Percentiles rank a stretch among this genome's conserved stretches.
phyloP scores from a whole-genome alignment of 2,329 filamentous ascomycete genomes.

The Diplodia sapinea region DNA sequence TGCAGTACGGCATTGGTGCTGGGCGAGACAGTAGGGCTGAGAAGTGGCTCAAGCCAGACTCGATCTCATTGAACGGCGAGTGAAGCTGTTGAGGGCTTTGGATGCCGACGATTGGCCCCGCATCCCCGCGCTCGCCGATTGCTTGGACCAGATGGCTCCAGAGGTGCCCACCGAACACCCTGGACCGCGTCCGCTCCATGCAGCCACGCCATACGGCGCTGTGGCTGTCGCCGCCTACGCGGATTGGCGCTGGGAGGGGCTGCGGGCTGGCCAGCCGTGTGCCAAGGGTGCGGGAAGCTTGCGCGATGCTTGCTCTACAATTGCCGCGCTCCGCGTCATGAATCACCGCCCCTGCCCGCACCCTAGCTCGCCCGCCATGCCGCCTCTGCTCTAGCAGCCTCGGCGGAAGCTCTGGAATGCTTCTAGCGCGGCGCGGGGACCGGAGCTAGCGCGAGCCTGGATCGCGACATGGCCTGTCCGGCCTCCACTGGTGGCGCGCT shows the following conservation, averaged over 20 bases:
- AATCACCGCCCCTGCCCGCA: neutral
- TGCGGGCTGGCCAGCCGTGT: conserved; percentile 10
- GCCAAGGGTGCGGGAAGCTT: conserved; percentile 21
- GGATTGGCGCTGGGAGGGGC: neutral
- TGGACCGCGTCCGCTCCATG: neutral
- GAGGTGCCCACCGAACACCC: conserved; percentile 5
- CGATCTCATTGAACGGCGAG: no score
- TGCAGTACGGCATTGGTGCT: neutral
- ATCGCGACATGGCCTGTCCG: conserved; percentile 9
- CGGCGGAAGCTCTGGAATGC: conserved; percentile 26
- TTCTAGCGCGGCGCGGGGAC: conserved; percentile 9
- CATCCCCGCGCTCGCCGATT: conserved; percentile 7
- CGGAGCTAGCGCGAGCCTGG: conserved; percentile 2
- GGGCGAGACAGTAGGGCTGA: conserved; percentile 1
- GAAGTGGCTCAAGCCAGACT: neutral
- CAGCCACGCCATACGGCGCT: neutral
- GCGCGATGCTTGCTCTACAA: conserved; percentile 1
- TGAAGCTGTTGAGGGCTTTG: neutral
- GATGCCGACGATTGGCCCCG: neutral
- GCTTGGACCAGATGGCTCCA: conserved; percentile 1
- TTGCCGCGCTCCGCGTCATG: neutral
- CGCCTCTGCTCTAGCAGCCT: neutral
- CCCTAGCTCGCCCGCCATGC: neutral
- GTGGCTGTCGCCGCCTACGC: neutral
- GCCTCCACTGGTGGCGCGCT: conserved; percentile 5